These are phyloP conservation scores for Colletotrichum aenigma DNA, from an alignment of 2,329 filamentous ascomycete genomes.

Conservation along the genomic window DNA sequence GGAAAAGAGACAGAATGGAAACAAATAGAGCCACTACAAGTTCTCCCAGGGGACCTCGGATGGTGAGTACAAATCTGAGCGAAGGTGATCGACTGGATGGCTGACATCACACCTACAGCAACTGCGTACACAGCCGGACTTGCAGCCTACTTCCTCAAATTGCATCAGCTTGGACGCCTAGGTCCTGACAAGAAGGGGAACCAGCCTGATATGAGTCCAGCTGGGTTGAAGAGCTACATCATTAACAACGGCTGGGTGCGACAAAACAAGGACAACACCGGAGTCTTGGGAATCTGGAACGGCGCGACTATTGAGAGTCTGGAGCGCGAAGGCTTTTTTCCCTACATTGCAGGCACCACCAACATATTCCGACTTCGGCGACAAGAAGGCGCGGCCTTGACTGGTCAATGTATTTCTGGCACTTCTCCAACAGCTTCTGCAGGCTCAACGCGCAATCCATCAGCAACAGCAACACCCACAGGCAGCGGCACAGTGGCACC, in stretches of 20 bases:
- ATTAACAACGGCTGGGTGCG: not conserved
- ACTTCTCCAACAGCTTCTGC: not conserved
- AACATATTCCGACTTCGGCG: not conserved
- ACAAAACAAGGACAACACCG: not conserved
- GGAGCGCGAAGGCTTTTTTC: not conserved
- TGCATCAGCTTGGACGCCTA: not conserved
- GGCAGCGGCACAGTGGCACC: not conserved
- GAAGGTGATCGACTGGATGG: rapidly evolving
- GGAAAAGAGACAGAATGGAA: not conserved
- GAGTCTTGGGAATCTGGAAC: not conserved
- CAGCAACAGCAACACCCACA: not conserved
- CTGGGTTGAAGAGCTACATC: not conserved
- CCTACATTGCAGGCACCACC: not conserved
- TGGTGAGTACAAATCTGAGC: not conserved
- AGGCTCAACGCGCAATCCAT: not conserved
- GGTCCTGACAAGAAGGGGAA: not conserved
- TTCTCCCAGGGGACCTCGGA: not conserved
- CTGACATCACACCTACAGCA: not conserved
- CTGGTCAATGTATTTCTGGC: not conserved
- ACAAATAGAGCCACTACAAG: not conserved
- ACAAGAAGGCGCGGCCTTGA: not conserved
- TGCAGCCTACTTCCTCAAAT: not conserved
- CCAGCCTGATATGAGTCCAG: not conserved
- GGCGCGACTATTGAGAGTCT: not conserved
- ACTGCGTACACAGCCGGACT: not conserved